Evolutionary conservation across 1,139 yeast species (phyloP).

Genomic region (Suhomyces atakaporum): DNA sequence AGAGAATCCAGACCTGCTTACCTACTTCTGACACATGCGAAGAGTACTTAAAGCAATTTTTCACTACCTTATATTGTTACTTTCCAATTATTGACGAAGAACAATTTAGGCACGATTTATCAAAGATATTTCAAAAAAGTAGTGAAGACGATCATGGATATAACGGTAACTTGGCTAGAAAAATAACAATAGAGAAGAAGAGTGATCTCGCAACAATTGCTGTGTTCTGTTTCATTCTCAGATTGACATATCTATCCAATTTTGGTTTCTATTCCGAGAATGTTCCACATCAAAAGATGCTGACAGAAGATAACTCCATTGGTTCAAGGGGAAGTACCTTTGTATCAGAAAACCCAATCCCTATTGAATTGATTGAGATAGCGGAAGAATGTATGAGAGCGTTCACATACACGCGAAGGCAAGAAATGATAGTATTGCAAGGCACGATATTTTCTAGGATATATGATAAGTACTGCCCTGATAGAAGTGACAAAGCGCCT

Average conservation of each 20-base stretch:
- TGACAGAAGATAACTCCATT: conserved; percentile 3
- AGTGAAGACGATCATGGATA: not conserved
- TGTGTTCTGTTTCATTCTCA: conserved; percentile 9
- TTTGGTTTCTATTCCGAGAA: conserved; percentile 9
- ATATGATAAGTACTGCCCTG: conserved; percentile 33
- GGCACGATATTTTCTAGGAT: conserved; percentile 23
- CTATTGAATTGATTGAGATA: conserved; percentile 20
- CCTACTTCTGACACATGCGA: conserved; percentile 10
- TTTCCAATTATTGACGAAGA: conserved; percentile 18
- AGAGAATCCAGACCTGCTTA: conserved; percentile 9
- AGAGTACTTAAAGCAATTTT: conserved; percentile 13
- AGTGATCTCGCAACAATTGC: conserved; percentile 16
- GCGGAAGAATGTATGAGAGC: conserved; percentile 20
- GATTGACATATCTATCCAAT: conserved; percentile 14
- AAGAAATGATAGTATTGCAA: conserved; percentile 21
- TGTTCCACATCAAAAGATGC: not conserved
- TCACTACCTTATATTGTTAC: conserved; percentile 13
- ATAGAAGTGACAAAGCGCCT: conserved; percentile 26
- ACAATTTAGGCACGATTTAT: conserved; percentile 11
- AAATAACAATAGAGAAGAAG: conserved; percentile 6
- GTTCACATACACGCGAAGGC: conserved; percentile 15
- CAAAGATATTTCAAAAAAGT: conserved; percentile 9
- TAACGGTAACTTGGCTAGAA: not conserved
- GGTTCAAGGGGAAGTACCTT: conserved; percentile 2
- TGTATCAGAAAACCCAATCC: conserved; percentile 20